phyloP scores from a whole-genome alignment of 495 filamentous ascomycete species.

The Hypoxylon trugodes region DNA sequence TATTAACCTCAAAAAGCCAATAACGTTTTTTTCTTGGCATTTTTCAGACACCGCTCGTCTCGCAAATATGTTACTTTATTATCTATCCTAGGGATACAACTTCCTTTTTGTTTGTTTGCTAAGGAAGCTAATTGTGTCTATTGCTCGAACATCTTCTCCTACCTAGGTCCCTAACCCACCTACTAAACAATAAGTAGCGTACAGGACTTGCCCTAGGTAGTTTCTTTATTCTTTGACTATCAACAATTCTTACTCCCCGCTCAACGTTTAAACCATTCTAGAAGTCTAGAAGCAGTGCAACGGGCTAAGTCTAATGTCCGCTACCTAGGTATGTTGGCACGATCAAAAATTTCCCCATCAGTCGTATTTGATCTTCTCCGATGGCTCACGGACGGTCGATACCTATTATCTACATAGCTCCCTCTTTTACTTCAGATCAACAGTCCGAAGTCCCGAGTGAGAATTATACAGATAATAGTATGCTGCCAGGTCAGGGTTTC shows the following conservation, averaged over 20 bases:
- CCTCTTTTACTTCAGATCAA: slow-evolving; percentile 11
- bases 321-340: slow-evolving; percentile 6
- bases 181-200: no score
- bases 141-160: not conserved
- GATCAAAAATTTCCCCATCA: not conserved
- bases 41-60: not conserved
- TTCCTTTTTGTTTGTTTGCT: not conserved
- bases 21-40: slow-evolving; percentile 7
- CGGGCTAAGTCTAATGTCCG: slow-evolving; percentile 8
- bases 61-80: not conserved
- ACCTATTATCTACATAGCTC: not conserved
- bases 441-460: slow-evolving; percentile 28
- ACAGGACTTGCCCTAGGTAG: slow-evolving; percentile 4
- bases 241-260: slow-evolving; percentile 12
- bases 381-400: not conserved
- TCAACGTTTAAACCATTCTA: slow-evolving; percentile 26
- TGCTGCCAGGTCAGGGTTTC: slow-evolving; percentile 10
- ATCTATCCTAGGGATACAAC: not conserved
- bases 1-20: not conserved
- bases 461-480: slow-evolving; percentile 16
- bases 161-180: no score
- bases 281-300: slow-evolving; percentile 23
- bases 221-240: slow-evolving; percentile 10
- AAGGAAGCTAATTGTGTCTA: not conserved
- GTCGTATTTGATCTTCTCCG: not conserved